Conservation (phyloP, 352 stramenopile genomes). For the Globisporangium nagaii region DNA sequence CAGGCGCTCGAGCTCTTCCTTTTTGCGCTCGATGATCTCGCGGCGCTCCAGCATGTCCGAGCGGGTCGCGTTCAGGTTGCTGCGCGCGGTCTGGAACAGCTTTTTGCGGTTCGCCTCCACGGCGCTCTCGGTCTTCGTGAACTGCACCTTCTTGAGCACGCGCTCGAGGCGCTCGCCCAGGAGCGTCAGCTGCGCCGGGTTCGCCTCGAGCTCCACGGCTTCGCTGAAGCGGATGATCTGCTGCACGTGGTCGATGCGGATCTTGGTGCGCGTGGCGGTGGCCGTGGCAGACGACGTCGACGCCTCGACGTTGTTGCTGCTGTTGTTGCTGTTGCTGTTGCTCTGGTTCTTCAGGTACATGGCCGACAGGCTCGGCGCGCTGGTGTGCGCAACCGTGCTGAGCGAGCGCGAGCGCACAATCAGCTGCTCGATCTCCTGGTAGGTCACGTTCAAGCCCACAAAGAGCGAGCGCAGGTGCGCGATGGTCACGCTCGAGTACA, state of each 20-base stretch:
- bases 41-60: constrained; percentile 87
- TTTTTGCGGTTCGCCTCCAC: constrained; percentile 25
- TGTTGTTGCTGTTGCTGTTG: constrained; percentile 21
- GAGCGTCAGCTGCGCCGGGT: constrained; percentile 68
- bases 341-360: constrained; percentile 56
- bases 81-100: constrained; percentile 78
- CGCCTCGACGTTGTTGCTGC: constrained; percentile 27
- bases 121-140: constrained; percentile 6
- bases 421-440: constrained; percentile 83
- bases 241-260: constrained; percentile 81
- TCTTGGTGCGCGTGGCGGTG: constrained; percentile 54
- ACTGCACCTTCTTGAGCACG: constrained; percentile 50
- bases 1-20: constrained; percentile 94
- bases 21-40: constrained; percentile 94
- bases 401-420: constrained; percentile 78
- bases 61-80: constrained; percentile 68
- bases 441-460: constrained; percentile 57
- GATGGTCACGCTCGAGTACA: constrained; percentile 87
- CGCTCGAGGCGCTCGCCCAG: constrained; percentile 60
- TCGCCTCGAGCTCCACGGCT: constrained; percentile 70
- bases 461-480: constrained; percentile 86
- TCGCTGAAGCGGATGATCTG: constrained; percentile 84
- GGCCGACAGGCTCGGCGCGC: constrained; percentile 52
- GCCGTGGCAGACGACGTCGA: constrained; percentile 45
- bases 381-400: constrained; percentile 56